phyloP scores from a whole-genome alignment of 2,329 filamentous ascomycete species.

The Cladosporium phlei region DNA sequence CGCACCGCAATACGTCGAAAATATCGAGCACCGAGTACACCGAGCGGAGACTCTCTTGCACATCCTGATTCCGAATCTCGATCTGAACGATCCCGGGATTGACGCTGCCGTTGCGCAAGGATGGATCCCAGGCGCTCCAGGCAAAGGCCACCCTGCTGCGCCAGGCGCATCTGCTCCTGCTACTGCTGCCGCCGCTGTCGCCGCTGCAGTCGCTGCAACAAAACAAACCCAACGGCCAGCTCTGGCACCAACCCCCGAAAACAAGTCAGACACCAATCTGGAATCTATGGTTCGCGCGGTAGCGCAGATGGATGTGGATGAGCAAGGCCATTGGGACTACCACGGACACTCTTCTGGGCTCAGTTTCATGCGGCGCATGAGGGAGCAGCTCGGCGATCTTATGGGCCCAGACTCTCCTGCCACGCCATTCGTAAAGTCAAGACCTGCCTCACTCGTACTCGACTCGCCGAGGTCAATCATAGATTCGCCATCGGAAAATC shows the following conservation, averaged over 20 bases:
- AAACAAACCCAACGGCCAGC: constrained; percentile 21
- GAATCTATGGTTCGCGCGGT: constrained; percentile 94
- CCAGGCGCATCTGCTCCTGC: constrained; percentile 14
- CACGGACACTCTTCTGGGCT: constrained; percentile 89
- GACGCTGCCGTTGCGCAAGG: constrained; percentile 60
- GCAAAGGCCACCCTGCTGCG: constrained; percentile 23
- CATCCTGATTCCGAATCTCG: constrained; percentile 75
- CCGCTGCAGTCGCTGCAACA: too few relatives aligned
- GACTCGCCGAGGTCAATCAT: constrained; percentile 60
- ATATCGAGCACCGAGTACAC: constrained; percentile 74
- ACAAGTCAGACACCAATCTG: constrained; percentile 60
- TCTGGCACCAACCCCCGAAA: constrained; percentile 42
- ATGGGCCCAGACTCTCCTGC: constrained; percentile 59
- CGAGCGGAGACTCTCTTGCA: constrained; percentile 76
- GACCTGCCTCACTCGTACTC: constrained; percentile 54
- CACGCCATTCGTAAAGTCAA: constrained; percentile 54
- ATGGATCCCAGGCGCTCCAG: constrained; percentile 35
- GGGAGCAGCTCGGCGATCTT: constrained; percentile 77
- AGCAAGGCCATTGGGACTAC: constrained; percentile 90
- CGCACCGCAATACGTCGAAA: constrained; percentile 87
- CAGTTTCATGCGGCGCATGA: constrained; percentile 81
- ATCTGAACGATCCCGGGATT: constrained; percentile 78
- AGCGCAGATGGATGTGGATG: constrained; percentile 84
- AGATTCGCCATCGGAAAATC: constrained; percentile 50
- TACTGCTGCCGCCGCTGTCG: too few relatives aligned